These are phyloP conservation scores for Urochloa ruziziensis DNA, from an alignment of 176 grass and related monocot species.

Conservation along the genomic window DNA sequence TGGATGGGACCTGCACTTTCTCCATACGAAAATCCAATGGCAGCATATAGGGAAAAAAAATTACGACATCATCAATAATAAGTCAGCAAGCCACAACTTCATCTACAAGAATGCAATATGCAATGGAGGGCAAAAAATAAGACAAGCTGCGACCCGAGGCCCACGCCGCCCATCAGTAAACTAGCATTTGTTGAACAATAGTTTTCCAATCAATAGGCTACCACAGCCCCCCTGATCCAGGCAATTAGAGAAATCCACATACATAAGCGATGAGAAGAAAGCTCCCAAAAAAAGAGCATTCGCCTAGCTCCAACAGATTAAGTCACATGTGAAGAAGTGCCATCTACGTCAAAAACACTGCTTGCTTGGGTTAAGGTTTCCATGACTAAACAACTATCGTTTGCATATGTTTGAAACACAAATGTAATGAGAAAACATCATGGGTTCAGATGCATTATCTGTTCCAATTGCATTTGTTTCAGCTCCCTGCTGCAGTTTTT, in stretches of 20 bases:
- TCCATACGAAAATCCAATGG: background rate
- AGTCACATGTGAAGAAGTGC: background rate
- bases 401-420: background rate
- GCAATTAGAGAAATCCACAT: background rate
- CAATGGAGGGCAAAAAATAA: background rate
- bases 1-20: background rate
- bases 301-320: background rate
- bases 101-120: background rate
- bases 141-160: background rate
- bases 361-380: background rate
- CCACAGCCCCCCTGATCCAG: background rate
- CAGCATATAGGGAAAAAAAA: background rate
- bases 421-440: background rate
- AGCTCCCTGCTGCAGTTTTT: background rate
- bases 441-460: constrained; percentile 1
- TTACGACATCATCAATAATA: background rate
- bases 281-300: background rate
- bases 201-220: background rate
- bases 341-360: background rate
- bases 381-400: background rate
- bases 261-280: background rate
- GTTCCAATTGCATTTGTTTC: background rate
- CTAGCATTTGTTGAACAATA: background rate
- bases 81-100: background rate
- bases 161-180: background rate